phyloP scores from a whole-genome alignment of 352 stramenopile species.

The Phytophthora sp. region DNA sequence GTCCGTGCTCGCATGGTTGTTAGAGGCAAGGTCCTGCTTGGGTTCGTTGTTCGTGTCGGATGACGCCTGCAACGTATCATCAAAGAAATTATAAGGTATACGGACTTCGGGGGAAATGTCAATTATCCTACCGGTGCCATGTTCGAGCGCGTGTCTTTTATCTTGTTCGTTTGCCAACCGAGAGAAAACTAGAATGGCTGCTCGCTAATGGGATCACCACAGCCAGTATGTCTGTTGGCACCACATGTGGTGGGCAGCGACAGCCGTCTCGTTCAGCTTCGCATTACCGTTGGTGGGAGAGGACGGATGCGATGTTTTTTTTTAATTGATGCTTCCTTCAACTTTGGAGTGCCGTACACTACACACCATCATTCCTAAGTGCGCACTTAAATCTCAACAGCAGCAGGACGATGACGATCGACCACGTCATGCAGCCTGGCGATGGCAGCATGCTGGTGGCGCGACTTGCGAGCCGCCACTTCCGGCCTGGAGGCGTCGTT shows the following conservation, averaged over 20 bases:
- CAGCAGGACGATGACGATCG: constrained; percentile 32
- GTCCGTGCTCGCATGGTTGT: not conserved
- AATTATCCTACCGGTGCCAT: constrained; percentile 27
- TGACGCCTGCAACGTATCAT: constrained; percentile 3
- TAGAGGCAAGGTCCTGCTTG: constrained; percentile 5
- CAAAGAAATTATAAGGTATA: not conserved
- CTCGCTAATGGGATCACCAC: not conserved
- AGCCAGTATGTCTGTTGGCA: not conserved
- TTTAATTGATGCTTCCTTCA: constrained; percentile 2
- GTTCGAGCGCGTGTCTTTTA: not conserved
- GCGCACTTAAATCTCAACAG: not conserved
- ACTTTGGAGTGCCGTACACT: constrained; percentile 21
- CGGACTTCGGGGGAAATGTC: too few species aligned
- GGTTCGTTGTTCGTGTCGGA: constrained; percentile 6
- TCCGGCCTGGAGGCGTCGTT: constrained; percentile 58
- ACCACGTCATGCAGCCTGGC: constrained; percentile 24
- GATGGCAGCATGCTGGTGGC: constrained; percentile 37
- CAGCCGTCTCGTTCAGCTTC: constrained; percentile 12
- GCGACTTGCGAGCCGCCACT: constrained; percentile 56
- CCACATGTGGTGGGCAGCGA: constrained; percentile 14
- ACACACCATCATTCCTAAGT: constrained; percentile 10
- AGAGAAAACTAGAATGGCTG: constrained; percentile 18
- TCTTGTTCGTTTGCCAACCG: constrained; percentile 3
- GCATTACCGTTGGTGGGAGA: constrained; percentile 35
- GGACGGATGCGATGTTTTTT: constrained; percentile 15